Evolutionary conservation across 2,329 filamentous ascomycete genomes (phyloP), one percentile per base, ranked within the genome.

Genomic region (Penicillium sp.): DNA sequence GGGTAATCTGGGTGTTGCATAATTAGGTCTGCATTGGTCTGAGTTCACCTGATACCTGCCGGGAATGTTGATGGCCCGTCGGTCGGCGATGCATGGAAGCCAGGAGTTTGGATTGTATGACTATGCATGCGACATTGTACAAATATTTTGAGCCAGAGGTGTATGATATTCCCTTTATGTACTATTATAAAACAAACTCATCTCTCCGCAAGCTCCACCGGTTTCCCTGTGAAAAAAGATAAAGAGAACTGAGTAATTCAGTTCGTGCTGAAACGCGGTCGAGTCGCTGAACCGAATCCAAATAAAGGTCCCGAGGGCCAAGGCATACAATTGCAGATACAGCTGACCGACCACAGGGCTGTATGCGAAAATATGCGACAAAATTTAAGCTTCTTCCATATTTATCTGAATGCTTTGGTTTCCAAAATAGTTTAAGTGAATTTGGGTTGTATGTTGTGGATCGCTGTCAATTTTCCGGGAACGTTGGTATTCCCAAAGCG

Each of bases 81-180:
- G 11, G 31, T 22, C 18, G 22, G 24, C 18, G 34, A 41, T 54
- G 51, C 51, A 54, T 54, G 32, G 39, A 40, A 34, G 42, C 34
- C 36, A 40, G 51, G 51, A 54, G 51, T 54, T 45, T 24, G 38
- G 27, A 10, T 45, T 34, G 32, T 41, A 32, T 45, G 46, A 22
- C 39, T 44, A 39, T 41, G 46, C 46, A 42, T 48, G 46, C 13
- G 8, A 45, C n/a, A n/a, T 24, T 53, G 51, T 54, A 54, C 51
- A 54, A 54, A 54, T 43, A 53, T 50, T 34, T 29, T 32, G 43
- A 50, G 18, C 6, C 8, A 13, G 32, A 32, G 45, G 46, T 50
- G 32, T 54, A 34, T 34, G 18, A 22, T 41, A 45, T 44, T 21
- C 27, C 40, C 38, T 32, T 21, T 45, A n/a, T 50, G 46, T 54